Percentiles rank a stretch among this genome's conserved stretches.
Evolutionary conservation across 2,329 filamentous ascomycete species (phyloP).

Genomic region (Lomentospora prolificans): DNA sequence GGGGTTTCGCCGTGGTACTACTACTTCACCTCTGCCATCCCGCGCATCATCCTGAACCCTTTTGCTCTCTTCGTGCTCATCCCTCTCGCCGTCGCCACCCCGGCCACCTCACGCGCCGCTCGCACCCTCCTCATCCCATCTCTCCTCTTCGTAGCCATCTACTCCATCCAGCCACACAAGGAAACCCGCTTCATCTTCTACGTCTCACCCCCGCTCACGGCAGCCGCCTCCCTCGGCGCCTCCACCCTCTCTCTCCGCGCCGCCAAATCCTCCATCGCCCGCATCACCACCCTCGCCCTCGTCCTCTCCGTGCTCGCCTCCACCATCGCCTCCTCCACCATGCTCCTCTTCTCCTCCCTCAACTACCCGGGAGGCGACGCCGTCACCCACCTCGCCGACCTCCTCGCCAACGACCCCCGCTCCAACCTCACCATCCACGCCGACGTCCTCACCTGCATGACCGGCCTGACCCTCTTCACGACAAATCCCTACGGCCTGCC

Average conservation of each 20-base stretch:
- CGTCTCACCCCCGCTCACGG: conserved; percentile 69
- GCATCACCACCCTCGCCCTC: conserved; percentile 35
- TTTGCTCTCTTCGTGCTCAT: conserved; percentile 47
- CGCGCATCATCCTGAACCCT: conserved; percentile 77
- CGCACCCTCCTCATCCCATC: conserved; percentile 52
- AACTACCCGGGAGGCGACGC: conserved; percentile 93
- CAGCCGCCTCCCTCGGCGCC: conserved; percentile 64
- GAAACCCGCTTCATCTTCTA: conserved; percentile 95
- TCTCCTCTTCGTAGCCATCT: conserved; percentile 64
- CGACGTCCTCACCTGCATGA: conserved; percentile 61
- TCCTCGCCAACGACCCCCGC: conserved; percentile 18
- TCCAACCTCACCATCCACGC: conserved; percentile 42
- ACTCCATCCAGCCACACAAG: conserved; percentile 88
- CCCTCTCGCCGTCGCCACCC: conserved; percentile 39
- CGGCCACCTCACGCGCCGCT: conserved; percentile 32
- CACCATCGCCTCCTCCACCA: conserved; percentile 49
- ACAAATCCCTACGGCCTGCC: conserved; percentile 32
- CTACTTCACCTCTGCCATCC: conserved; percentile 75
- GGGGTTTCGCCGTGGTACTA: conserved; percentile 77
- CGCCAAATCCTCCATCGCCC: conserved; percentile 38
- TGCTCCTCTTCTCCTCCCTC: conserved; percentile 72
- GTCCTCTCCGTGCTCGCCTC: conserved; percentile 49
- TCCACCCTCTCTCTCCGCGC: conserved; percentile 58
- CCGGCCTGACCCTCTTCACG: conserved; percentile 57
- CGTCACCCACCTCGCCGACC: conserved; percentile 41